Conservation (phyloP, 371 early-diverging fungal genomes). For the Chytridiales sp. region DNA sequence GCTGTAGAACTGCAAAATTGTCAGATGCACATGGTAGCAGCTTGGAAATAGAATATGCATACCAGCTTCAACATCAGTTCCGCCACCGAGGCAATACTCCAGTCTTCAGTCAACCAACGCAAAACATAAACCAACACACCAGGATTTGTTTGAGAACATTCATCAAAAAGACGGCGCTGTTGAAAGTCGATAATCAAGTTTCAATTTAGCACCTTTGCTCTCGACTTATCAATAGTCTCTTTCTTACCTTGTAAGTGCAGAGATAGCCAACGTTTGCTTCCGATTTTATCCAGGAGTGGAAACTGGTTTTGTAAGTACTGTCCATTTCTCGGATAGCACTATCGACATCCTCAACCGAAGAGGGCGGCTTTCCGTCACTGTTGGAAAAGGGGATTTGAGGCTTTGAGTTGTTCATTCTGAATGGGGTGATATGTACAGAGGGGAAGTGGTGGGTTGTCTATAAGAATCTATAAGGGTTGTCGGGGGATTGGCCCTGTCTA, state of each 20-base stretch:
- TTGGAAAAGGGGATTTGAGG: too few relatives aligned
- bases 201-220: too few relatives aligned
- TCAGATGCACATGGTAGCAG: not conserved
- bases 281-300: slow-evolving; percentile 27
- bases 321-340: slow-evolving; percentile 34
- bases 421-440: too few relatives aligned
- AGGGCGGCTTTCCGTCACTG: not conserved
- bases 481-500: too few relatives aligned
- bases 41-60: not conserved
- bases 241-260: slow-evolving; percentile 26
- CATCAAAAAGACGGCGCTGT: slow-evolving; percentile 7
- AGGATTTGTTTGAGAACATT: slow-evolving; percentile 4
- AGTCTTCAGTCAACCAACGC: slow-evolving; percentile 30
- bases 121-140: slow-evolving; percentile 13
- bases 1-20: slow-evolving; percentile 7
- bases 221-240: too few relatives aligned
- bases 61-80: slow-evolving; percentile 35
- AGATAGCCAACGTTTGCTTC: slow-evolving; percentile 34
- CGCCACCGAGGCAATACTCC: slow-evolving; percentile 25
- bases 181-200: too few relatives aligned
- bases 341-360: slow-evolving; percentile 22
- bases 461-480: too few relatives aligned
- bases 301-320: slow-evolving; percentile 26
- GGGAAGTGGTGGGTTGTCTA: too few relatives aligned
- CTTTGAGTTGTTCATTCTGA: too few relatives aligned